Conservation (phyloP, 179 eudicot species). For the Corrigiola litoralis region DNA sequence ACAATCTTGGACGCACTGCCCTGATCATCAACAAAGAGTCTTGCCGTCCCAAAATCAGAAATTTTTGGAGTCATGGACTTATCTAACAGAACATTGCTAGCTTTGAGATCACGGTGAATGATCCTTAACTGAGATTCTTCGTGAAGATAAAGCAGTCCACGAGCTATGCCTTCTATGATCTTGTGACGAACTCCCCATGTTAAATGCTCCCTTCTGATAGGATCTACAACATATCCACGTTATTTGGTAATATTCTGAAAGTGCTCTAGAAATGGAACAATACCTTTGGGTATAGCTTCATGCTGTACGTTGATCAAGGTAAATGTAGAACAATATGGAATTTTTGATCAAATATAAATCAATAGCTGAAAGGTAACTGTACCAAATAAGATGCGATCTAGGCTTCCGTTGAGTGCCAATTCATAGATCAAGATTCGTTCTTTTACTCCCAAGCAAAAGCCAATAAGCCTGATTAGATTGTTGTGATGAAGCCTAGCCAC, state of each 20-base stretch:
- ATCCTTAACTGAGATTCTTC: conserved; percentile 22
- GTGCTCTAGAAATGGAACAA: no score
- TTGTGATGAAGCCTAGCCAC: conserved; percentile 19
- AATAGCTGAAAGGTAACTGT: neutral
- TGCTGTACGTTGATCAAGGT: no score
- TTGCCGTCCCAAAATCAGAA: conserved; percentile 26
- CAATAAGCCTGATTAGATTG: conserved; percentile 17
- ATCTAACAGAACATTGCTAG: conserved; percentile 20
- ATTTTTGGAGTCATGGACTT: conserved; percentile 18
- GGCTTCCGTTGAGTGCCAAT: conserved; percentile 17
- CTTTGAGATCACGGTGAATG: conserved; percentile 20
- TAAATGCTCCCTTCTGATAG: conserved; percentile 1
- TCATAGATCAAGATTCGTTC: conserved; percentile 27
- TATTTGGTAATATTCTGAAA: neutral
- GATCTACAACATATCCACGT: conserved; percentile 3
- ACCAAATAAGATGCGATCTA: conserved; percentile 21
- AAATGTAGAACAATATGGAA: no score
- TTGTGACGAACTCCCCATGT: conserved; percentile 21
- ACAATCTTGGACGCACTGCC: conserved; percentile 14
- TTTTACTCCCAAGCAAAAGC: conserved; percentile 16
- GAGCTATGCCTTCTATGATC: conserved; percentile 21
- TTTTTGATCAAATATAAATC: no score
- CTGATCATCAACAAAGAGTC: conserved; percentile 17
- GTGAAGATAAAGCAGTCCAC: conserved; percentile 20
- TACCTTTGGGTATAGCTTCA: no score